Evolutionary conservation across 805 yeast species (phyloP).

Genomic region (Lipomyces starkeyi): DNA sequence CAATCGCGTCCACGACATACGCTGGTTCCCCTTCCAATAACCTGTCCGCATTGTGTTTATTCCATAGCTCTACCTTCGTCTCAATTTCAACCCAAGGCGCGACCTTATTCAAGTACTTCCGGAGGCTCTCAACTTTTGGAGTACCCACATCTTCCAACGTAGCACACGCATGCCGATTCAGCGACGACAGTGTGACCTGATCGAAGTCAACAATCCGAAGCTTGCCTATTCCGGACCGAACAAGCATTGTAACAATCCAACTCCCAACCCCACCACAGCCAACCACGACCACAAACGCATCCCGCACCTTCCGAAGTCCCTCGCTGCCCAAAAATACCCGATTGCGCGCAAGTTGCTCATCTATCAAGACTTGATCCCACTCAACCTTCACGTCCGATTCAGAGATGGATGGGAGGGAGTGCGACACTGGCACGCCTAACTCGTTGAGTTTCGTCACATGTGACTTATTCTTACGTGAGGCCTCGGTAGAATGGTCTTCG

Average conservation of each 20-base stretch:
- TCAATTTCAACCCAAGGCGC: conserved; percentile 96
- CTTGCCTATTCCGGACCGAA: conserved; percentile 85
- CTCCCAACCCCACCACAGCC: conserved; percentile 99
- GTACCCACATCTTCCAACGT: conserved; percentile 90
- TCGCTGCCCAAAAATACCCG: conserved; percentile 88
- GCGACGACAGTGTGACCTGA: conserved; percentile 89
- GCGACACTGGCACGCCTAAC: conserved; percentile 23
- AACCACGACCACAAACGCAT: conserved; percentile 73
- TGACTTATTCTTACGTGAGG: not conserved
- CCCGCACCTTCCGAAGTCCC: conserved; percentile 76
- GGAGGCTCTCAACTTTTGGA: conserved; percentile 83
- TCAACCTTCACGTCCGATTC: not conserved
- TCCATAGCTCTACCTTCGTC: conserved; percentile 79
- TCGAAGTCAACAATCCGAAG: conserved; percentile 90
- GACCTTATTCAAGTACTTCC: conserved; percentile 66
- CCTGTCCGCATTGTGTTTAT: conserved; percentile 62
- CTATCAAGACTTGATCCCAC: conserved; percentile 59
- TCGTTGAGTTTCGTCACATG: conserved; percentile 19
- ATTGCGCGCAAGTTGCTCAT: conserved; percentile 92
- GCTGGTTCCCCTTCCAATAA: conserved; percentile 66
- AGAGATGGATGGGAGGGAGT: conserved; percentile 9
- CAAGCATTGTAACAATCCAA: conserved; percentile 90
- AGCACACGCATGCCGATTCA: conserved; percentile 95
- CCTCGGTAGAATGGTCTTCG: not conserved
- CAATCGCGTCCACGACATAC: conserved; percentile 92